phyloP scores from a whole-genome alignment of 2,329 filamentous ascomycete genomes.

The Rhinocladiella mackenziei region DNA sequence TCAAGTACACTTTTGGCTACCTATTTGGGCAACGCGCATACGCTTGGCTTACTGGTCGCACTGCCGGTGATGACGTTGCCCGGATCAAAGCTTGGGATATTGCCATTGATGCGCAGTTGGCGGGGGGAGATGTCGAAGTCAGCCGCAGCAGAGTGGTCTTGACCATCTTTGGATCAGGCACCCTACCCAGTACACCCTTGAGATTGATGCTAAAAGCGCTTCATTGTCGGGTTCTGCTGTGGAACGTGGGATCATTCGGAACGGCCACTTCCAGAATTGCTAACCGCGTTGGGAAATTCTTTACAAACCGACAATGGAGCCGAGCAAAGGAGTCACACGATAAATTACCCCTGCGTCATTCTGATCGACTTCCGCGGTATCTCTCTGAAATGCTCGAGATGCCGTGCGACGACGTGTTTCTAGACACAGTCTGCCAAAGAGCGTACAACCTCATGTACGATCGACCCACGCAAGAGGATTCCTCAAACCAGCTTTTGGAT shows the following conservation, averaged over 20 bases:
- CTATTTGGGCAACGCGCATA: slow-evolving; percentile 73
- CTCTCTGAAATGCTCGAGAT: slow-evolving; percentile 70
- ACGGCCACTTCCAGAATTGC: slow-evolving; percentile 62
- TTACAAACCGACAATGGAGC: slow-evolving; percentile 76
- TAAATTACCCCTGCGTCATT: slow-evolving; percentile 48
- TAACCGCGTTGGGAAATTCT: slow-evolving; percentile 65
- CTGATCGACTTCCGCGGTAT: slow-evolving; percentile 70
- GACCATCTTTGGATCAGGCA: slow-evolving; percentile 82
- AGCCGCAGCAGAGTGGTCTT: slow-evolving; percentile 81
- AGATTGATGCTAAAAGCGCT: slow-evolving; percentile 88
- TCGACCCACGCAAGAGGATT: slow-evolving; percentile 63
- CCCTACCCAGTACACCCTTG: slow-evolving; percentile 74
- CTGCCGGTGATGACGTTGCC: slow-evolving; percentile 78
- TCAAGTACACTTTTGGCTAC: slow-evolving; percentile 76
- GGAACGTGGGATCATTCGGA: slow-evolving; percentile 66
- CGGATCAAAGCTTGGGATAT: slow-evolving; percentile 90
- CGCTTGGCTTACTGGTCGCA: slow-evolving; percentile 72
- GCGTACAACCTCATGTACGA: slow-evolving; percentile 91
- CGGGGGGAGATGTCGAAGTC: slow-evolving; percentile 83
- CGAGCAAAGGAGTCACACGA: slow-evolving; percentile 37
- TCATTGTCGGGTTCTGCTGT: slow-evolving; percentile 83
- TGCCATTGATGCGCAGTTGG: slow-evolving; percentile 85
- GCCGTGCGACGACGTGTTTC: slow-evolving; percentile 77
- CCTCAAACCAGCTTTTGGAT: slow-evolving; percentile 69
- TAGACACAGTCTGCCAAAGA: slow-evolving; percentile 71